phyloP scores from a whole-genome alignment of 179 eudicot species.

The Actinidia arguta region DNA sequence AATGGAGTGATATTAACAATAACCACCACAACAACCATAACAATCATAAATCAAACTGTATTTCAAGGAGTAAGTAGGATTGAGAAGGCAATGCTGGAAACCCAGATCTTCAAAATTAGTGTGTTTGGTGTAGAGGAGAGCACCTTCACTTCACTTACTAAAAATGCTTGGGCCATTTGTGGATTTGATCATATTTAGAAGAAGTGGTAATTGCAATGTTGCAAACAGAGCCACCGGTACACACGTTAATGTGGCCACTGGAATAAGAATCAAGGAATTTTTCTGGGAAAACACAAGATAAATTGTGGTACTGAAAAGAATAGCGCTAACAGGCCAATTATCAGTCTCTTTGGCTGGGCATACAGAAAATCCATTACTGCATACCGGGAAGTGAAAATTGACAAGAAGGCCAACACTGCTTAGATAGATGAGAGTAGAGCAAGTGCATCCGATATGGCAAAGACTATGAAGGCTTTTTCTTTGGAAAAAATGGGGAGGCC shows the following conservation, averaged over 20 bases:
- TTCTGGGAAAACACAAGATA: not conserved
- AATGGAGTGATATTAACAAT: too few relatives aligned
- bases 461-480: not conserved
- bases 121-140: not conserved
- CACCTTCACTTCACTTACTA: not conserved
- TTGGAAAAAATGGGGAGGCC: not conserved
- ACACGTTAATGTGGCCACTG: not conserved
- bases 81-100: too few relatives aligned
- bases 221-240: not conserved
- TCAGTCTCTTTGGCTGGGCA: not conserved
- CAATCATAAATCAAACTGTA: too few relatives aligned
- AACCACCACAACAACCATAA: too few relatives aligned
- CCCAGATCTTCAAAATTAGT: too few relatives aligned
- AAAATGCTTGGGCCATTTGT: conserved; percentile 4
- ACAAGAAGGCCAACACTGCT: not conserved
- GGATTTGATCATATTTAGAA: conserved; percentile 1
- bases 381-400: not conserved
- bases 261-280: not conserved
- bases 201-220: not conserved
- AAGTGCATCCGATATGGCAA: not conserved
- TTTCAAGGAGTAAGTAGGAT: too few relatives aligned
- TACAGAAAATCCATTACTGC: not conserved
- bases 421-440: not conserved
- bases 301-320: not conserved
- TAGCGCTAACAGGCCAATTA: not conserved